Base-by-base conservation (phyloP, 2,329 filamentous ascomycete species). In the Diplodia sapinea region DNA sequence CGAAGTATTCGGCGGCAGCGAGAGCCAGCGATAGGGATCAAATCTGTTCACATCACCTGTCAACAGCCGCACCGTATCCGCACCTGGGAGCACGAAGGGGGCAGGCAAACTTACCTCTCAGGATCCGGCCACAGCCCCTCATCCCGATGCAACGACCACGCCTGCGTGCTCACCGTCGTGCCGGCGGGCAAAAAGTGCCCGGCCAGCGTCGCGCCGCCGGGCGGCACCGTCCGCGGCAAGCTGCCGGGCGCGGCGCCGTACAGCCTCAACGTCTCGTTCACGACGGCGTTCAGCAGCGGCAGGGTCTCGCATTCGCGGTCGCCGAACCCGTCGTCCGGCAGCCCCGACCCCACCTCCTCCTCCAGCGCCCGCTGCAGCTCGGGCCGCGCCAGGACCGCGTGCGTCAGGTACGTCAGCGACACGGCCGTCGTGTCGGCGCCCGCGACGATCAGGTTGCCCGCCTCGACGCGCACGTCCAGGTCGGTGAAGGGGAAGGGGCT, bases 131-230 rank as follows among this genome's bases (percentile, higher is more conserved):
- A 50, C 20, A 69, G 4, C 13, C 52, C 23, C 11, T 29, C 29
- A n/a, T 80, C 75, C 51, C 79, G 74, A 67, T 81, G 79, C 59
- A 79, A 69, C 7, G 75, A 77, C 70, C 77, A 81, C 2, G 78
- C 78, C 65, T 80, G 76, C 1, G 78, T 80, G 56, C 72, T 74
- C 47, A 81, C 79, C 0, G 74, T 78, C 0, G 71, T 75, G 1
- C 77, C 78, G 0, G 66, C 70, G 2, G 79, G 77, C 17, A 81
- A 71, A 61, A 72, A 75, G 69, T 78, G 70, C n/a, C 76, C 77
- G n/a, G 70, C 71, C 9, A 81, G 69, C 1, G 59, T 72, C 11
- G 70, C 71, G 8, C 79, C 79, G 29, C 74, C 73, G n/a, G 70
- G 64, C 7, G 79, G 78, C 4, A 77, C 75, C 7, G 74, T 71